Conservation (phyloP, 1,284 basidiomycete genomes). For the Ustilago trichophora region DNA sequence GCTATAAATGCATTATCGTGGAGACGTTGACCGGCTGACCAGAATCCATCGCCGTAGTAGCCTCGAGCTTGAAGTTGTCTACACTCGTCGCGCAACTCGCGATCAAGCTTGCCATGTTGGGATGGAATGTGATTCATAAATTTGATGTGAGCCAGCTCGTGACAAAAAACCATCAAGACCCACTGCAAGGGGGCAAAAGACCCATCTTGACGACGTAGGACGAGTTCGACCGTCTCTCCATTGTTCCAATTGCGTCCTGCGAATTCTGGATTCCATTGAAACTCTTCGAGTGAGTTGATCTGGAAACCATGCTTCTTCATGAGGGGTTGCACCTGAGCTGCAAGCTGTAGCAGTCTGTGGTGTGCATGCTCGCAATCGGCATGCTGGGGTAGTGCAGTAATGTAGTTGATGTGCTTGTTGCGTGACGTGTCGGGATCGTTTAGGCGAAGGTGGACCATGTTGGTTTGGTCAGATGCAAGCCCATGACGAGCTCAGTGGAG, state of each 20-base stretch:
- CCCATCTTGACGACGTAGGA: constrained; percentile 45
- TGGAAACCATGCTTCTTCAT: constrained; percentile 55
- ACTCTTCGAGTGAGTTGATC: constrained; percentile 59
- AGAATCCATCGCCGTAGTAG: constrained; percentile 58
- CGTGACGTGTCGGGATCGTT: constrained; percentile 54
- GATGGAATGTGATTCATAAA: constrained; percentile 58
- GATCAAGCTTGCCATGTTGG: constrained; percentile 51
- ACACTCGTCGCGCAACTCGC: constrained; percentile 40
- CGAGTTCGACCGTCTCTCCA: constrained; percentile 55
- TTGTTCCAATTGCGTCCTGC: constrained; percentile 58
- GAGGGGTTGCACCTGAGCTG: constrained; percentile 55
- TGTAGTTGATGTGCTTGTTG: constrained; percentile 56
- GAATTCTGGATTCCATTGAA: constrained; percentile 54
- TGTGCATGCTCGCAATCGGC: constrained; percentile 37
- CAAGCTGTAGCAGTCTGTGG: constrained; percentile 41
- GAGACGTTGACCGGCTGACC: constrained; percentile 51
- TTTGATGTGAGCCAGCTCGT: constrained; percentile 57
- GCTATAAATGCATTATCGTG: constrained; percentile 38
- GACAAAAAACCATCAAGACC: constrained; percentile 54
- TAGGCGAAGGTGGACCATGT: constrained; percentile 52
- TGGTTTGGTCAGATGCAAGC: no score
- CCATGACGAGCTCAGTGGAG: no score
- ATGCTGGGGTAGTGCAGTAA: constrained; percentile 45
- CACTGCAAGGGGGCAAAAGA: constrained; percentile 48
- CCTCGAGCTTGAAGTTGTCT: constrained; percentile 43